Evolutionary conservation across 2,329 filamentous ascomycete species (phyloP), one percentile per base, ranked within the genome.

Genomic region (Cladophialophora psammophila): DNA sequence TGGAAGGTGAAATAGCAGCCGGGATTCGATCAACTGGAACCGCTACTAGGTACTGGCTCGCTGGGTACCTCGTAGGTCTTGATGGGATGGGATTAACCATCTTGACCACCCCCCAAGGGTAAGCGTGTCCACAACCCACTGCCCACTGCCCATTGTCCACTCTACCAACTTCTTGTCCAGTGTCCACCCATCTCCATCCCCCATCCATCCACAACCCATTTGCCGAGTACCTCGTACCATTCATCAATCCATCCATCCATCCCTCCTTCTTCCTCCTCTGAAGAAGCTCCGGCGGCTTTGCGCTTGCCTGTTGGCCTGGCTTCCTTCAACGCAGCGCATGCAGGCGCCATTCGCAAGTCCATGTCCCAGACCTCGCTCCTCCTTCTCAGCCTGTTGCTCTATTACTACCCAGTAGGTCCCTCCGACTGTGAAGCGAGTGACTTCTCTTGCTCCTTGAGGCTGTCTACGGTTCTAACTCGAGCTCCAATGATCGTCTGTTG

Each of bases 251-350:
- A 38, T 48, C 56, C 56, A 59, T 42, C 38, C 56, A 32, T 32
- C 15, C 26, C 6, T 36, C 15, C 26, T 2, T 36, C 52, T 7
- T 55, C 52, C 52, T 50, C 57, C 57, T 50, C 40, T 36, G 34
- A 45, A n/a, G 57, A 36, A 60, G 57, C 57, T 26, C 34, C 59
- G 59, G 34, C 59, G 48, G 45, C 59, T 61, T 61, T 61, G 59
- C 59, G 45, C 59, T 31, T 61, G 59, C n/a, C 32, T 31, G 32
- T 52, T 60, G 42, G 58, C 58, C 38, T 26, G 36, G 56, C 20
- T 57, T 20, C 35, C 8, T 45, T 15, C 38, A 48, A 18, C 2
- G 52, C 31, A 18, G 50, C 18, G 34, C 52, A 35, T 36, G 52
- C 52, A 4, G 52, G 31, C n/a, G 52, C 45, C 45, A 20, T 42